Evolutionary conservation across 2,329 filamentous ascomycete species (phyloP), one percentile per base, ranked within the genome.

Genomic region (Epichloe sibirici): DNA sequence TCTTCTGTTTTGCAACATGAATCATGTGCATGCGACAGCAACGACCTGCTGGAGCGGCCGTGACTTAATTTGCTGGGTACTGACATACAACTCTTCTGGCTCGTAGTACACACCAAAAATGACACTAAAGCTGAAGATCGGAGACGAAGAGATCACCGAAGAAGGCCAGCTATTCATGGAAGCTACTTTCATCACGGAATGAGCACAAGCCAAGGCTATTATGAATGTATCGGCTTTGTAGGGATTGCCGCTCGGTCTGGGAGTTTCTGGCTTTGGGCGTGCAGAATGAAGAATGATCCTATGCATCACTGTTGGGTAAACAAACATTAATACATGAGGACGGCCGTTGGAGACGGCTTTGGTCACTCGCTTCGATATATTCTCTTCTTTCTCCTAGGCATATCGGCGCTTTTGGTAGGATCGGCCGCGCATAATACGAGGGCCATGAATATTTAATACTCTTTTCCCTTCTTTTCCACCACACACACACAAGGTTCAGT

Each of bases 121-220:
- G 53, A 80, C 79, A 15, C 72, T 98, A 60, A 91, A 93, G 75
- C 63, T 98, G 61, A 93, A 90, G 70, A 77, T 91, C 57, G 90
- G 87, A 48, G 90, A 90, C 54, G 77, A 88, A 62, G 86, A 90
- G 62, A 79, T 83, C 56, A 74, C 77, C 17, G 91, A 97, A 69
- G 75, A 90, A 64, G 93, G 93, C 47, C 74, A 71, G 46, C 71
- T 95, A 51, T 95, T 94, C 71, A 82, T 80, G 53, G 93, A 98
- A 73, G 90, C 93, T 3, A 96, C 90, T n/a, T 98, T 97, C 73
- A 95, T 98, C 70, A 90, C 86, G 50, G 85, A 73, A 57, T 69
- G 66, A 60, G 59, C 15, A 51, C 9, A 57, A 54, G 52, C 55
- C 49, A 46, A 25, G n/a, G 44, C 25, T 23, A 28, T 25, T 11